Evolutionary conservation across 176 grass and related monocot genomes (phyloP), one percentile per base, ranked within the genome.

Genomic region (Carex pumila): DNA sequence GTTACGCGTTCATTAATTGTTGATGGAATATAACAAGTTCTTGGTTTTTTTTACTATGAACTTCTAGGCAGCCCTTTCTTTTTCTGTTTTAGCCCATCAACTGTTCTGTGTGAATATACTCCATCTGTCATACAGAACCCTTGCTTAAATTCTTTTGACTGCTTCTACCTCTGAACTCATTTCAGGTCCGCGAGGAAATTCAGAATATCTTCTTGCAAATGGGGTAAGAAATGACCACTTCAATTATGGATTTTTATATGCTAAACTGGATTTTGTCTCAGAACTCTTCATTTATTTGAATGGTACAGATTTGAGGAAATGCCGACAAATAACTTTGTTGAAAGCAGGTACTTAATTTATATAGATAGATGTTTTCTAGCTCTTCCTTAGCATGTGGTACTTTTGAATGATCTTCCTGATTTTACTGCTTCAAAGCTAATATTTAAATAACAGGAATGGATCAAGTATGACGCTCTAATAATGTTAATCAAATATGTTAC

Each of bases 311-410:
- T 98, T 63, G 81, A 85, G 69, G 92, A 98, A 89, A 98, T 98
- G 95, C 90, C 90, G 22, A 98, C 95, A 39, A 98, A 98, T 83
- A 98, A 94, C 87, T 98, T 77, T 53, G 92, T 94, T 43, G 95
- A 94, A 80, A 98, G 92, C 91, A 98, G 95, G 95, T 94, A 84
- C 0, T 34, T 72, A 49, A 47, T 63, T 6, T 65, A 32, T 71
- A 69, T 37, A 14, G 14, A 69, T 37, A 14, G 14, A 69, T 71
- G 37, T 0, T 57, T 18, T 52, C 10, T 57, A 29, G 43, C 12
- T 55, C 13, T 76, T 30, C 47, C 72, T 18, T 5, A 56, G 50
- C 6, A 34, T 57, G 52, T 34, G 25, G 49, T 78, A 12, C 47
- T 78, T 57, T 17, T 57, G 50, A 74, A 78, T 78, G 5, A 39